These are phyloP conservation scores for Apiotrichum siamense DNA, from an alignment of 1,284 basidiomycete species.

Conservation along the genomic window DNA sequence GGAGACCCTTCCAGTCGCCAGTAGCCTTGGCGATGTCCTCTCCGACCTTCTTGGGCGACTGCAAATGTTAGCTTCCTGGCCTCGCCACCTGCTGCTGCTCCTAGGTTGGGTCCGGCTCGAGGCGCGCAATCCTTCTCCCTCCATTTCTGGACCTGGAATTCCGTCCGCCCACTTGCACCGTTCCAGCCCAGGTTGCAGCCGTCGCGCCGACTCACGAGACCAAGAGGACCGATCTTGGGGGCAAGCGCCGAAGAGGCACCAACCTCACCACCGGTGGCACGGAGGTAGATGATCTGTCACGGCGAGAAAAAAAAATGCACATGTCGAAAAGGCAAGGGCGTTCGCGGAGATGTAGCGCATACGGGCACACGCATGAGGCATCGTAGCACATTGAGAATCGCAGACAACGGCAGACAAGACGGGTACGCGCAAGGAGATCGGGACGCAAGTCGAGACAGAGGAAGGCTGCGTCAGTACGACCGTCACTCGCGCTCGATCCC, in stretches of 20 bases:
- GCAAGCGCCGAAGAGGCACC: conserved; percentile 98
- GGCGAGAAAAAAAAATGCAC: neutral
- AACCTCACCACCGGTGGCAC: conserved; percentile 98
- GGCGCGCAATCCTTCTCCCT: too few species aligned
- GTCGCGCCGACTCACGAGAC: conserved; percentile 73
- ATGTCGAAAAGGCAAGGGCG: too few species aligned
- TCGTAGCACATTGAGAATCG: neutral
- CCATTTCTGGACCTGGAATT: too few species aligned
- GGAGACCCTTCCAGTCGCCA: conserved; percentile 97
- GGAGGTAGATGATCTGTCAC: conserved; percentile 88
- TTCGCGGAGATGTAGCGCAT: too few species aligned
- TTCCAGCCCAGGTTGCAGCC: neutral
- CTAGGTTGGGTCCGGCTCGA: too few species aligned
- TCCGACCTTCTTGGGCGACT: conserved; percentile 99
- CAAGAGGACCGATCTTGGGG: conserved; percentile 99
- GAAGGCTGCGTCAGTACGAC: too few species aligned
- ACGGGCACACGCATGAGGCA: neutral
- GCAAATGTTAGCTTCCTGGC: conserved; percentile 3
- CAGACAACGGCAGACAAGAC: neutral
- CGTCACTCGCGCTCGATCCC: too few species aligned
- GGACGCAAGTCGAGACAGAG: neutral
- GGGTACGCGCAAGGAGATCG: neutral
- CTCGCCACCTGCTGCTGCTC: too few species aligned
- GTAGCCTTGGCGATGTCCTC: conserved; percentile 99
- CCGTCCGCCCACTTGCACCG: neutral